These are phyloP conservation scores for Pseudocercospora vitis DNA, from an alignment of 2,329 filamentous ascomycete genomes.

Conservation along the genomic window DNA sequence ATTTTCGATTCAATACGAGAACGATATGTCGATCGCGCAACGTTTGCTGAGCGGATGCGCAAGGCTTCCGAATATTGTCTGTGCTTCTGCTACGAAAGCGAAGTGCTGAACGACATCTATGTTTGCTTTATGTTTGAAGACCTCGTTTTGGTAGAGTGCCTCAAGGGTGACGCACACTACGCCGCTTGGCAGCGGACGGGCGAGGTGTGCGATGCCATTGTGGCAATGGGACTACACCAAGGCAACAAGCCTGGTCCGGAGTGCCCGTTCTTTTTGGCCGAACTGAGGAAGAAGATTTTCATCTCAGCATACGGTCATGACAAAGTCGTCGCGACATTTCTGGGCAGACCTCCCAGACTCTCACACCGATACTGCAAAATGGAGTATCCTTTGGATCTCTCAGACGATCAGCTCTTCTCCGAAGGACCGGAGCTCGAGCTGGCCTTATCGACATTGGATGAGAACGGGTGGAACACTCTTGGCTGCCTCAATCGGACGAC, in stretches of 20 bases:
- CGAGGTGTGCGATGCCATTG: constrained; percentile 38
- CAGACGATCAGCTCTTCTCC: constrained; percentile 51
- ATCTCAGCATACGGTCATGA: constrained; percentile 37
- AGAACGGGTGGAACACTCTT: constrained; percentile 54
- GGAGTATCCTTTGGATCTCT: constrained; percentile 56
- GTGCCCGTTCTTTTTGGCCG: constrained; percentile 38
- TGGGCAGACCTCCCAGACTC: constrained; percentile 53
- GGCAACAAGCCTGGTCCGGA: constrained; percentile 34
- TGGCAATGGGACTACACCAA: constrained; percentile 39
- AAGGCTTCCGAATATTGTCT: constrained; percentile 37
- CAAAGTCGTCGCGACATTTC: constrained; percentile 37
- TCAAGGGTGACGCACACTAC: constrained; percentile 38
- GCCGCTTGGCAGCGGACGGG: constrained; percentile 38
- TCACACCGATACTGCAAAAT: constrained; percentile 55
- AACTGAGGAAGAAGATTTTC: constrained; percentile 38
- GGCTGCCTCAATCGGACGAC: constrained; percentile 49
- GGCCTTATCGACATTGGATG: constrained; percentile 47
- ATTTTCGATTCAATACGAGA: constrained; percentile 47
- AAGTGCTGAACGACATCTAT: constrained; percentile 39
- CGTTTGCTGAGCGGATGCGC: constrained; percentile 49
- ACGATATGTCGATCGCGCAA: constrained; percentile 48
- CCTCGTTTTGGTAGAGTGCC: constrained; percentile 34
- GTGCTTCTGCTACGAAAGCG: constrained; percentile 39
- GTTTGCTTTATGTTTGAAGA: constrained; percentile 38
- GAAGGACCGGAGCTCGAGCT: constrained; percentile 45